Evolutionary conservation across 805 yeast genomes (phyloP), one percentile per base, ranked within the genome.

Genomic region (Helenozyma rhizophorensis): DNA sequence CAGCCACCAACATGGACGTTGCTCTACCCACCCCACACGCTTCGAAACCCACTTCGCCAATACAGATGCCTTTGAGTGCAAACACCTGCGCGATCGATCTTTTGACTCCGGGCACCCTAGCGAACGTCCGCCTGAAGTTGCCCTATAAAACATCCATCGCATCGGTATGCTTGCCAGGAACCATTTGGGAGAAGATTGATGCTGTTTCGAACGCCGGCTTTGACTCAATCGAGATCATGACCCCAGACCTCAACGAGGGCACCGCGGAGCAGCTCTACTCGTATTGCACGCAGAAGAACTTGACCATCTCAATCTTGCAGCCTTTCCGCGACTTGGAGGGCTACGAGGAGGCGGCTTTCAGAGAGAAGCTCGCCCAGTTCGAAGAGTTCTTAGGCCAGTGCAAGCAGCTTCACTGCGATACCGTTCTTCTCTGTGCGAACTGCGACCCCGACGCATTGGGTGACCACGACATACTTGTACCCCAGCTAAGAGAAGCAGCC

Each of bases 301-400:
- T 45, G 23, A 12, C 37, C 13, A 22, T 45, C 9, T 34, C 39
- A 3, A 32, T 43, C 6, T 30, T 35, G 9, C 50, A 45, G 25
- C 50, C 50, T 5, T 42, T 45, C 23, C 32, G 44, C 16, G 45
- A 45, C 18, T 33, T 45, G 21, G 50, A 43, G 23, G 50, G 50
- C 2, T 33, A 26, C 13, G 21, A 33, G 28, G 29, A 36, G 10
- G 18, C 14, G 12, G 21, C 17, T 13, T 45, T 42, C 21, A 14
- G 32, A 10, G 24, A 12, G 4, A 42, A 31, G 23, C 25, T 45
- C 10, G 24, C 17, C 10, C 38, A 42, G 16, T 36, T 45, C 21
- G 43, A 40, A 16, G 19, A 26, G 11, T 30, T 28, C n/a, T 26
- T 45, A 12, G 23, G 27, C 4, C 25, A 23, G 9, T 36, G 38